A percentile compares a stretch with the other conserved stretches of the same genome.
These are phyloP conservation scores for Spongispora temasekensis DNA, from an alignment of 1,284 basidiomycete species.

Conservation along the genomic window DNA sequence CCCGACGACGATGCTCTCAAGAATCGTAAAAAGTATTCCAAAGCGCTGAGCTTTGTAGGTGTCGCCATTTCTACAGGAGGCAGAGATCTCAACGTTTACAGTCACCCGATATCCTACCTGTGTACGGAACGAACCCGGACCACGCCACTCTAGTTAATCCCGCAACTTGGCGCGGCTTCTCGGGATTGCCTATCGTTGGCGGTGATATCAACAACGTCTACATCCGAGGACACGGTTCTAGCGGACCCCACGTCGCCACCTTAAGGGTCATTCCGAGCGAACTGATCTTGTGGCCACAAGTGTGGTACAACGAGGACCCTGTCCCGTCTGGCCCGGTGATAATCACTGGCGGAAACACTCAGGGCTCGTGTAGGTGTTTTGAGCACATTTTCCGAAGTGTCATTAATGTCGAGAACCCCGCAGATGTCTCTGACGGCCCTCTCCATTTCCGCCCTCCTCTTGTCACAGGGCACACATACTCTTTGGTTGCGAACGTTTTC, in stretches of 20 bases:
- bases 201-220: conserved; percentile 14
- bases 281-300: conserved; percentile 15
- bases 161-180: conserved; percentile 13
- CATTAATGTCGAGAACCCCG: not conserved
- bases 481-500: conserved; percentile 12
- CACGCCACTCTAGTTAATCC: not conserved
- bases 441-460: conserved; percentile 11
- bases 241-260: conserved; percentile 8
- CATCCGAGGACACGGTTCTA: conserved; percentile 11
- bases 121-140: conserved; percentile 6
- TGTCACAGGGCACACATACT: conserved; percentile 2
- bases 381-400: not conserved
- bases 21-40: conserved; percentile 6
- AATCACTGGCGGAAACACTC: not conserved
- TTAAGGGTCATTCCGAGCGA: conserved; percentile 14
- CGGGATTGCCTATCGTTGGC: conserved; percentile 12
- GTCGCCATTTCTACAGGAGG: not conserved
- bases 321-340: conserved; percentile 6
- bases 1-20: conserved; percentile 11
- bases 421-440: conserved; percentile 6
- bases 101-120: conserved; percentile 17
- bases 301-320: conserved; percentile 1
- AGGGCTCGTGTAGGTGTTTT: conserved; percentile 6
- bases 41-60: conserved; percentile 13
- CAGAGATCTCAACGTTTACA: not conserved